These are phyloP conservation scores for Chalciporus pseudorubinellus DNA, from an alignment of 768 basidiomycete species.

Conservation along the genomic window DNA sequence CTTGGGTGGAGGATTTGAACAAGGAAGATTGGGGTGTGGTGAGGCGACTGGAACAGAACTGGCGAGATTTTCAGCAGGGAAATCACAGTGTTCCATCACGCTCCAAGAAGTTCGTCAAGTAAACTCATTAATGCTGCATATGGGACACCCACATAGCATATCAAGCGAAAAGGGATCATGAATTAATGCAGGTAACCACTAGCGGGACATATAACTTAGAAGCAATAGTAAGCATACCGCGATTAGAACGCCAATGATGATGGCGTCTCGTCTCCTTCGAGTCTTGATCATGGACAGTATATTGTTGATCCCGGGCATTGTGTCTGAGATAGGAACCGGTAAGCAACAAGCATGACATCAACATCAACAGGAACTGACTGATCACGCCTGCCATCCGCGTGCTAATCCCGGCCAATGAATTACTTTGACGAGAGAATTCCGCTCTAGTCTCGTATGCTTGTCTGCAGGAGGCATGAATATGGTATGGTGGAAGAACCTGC, in stretches of 20 bases:
- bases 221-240: constrained; percentile 75
- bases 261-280: constrained; percentile 81
- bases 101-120: not conserved
- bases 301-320: constrained; percentile 94
- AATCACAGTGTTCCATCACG: constrained; percentile 32
- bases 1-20: constrained; percentile 43
- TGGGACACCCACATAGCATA: not conserved
- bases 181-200: constrained; percentile 13
- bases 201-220: constrained; percentile 45
- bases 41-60: constrained; percentile 66
- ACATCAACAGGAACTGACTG: constrained; percentile 45
- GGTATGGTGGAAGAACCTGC: not conserved
- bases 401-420: constrained; percentile 75
- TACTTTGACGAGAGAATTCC: constrained; percentile 83
- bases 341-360: not conserved
- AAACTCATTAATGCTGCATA: not conserved
- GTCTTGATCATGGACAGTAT: constrained; percentile 91
- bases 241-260: constrained; percentile 86
- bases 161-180: not conserved
- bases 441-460: constrained; percentile 97
- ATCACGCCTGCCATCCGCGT: constrained; percentile 80
- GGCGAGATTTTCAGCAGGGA: constrained; percentile 56
- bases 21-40: constrained; percentile 59
- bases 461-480: constrained; percentile 38
- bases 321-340: constrained; percentile 43